Percentiles rank a stretch among this genome's conserved stretches.
These are phyloP conservation scores for Chiua sp. DNA, from an alignment of 1,284 basidiomycete genomes.

Conservation along the genomic window DNA sequence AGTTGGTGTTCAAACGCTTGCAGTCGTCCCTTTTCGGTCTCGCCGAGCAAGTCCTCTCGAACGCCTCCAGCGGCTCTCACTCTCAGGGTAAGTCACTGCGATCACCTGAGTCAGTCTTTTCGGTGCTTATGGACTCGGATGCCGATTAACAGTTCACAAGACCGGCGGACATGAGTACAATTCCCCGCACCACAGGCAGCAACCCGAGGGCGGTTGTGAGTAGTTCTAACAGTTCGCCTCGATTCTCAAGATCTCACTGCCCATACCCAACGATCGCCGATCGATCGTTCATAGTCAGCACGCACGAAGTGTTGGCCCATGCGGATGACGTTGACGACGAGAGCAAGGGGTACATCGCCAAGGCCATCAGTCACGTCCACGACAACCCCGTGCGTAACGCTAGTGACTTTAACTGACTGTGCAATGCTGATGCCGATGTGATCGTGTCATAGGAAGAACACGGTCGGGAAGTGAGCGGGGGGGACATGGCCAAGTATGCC, in stretches of 20 bases:
- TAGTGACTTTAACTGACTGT: not conserved
- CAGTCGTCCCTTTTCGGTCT: conserved; percentile 67
- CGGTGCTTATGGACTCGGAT: conserved; percentile 7
- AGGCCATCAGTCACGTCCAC: conserved; percentile 32
- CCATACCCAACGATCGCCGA: conserved; percentile 5
- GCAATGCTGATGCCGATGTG: not conserved
- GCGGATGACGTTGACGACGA: conserved; percentile 30
- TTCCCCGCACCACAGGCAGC: conserved; percentile 46
- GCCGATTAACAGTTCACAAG: conserved; percentile 35
- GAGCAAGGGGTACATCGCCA: conserved; percentile 14
- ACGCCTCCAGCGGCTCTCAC: conserved; percentile 44
- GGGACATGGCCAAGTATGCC: conserved; percentile 24
- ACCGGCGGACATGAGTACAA: conserved; percentile 70
- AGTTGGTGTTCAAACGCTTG: not conserved
- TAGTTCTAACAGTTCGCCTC: not conserved
- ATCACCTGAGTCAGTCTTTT: not conserved
- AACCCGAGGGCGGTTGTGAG: conserved; percentile 39
- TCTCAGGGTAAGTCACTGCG: conserved; percentile 25
- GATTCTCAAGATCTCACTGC: not conserved
- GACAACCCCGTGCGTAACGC: conserved; percentile 24
- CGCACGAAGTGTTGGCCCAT: conserved; percentile 58
- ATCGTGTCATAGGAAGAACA: conserved; percentile 20
- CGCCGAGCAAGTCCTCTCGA: conserved; percentile 57
- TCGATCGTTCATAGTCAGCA: conserved; percentile 54
- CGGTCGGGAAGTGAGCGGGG: conserved; percentile 16